Percentiles rank a stretch among this genome's conserved stretches.
phyloP scores from a whole-genome alignment of 306 rosid genomes.

The Oemleria cerasiformis region DNA sequence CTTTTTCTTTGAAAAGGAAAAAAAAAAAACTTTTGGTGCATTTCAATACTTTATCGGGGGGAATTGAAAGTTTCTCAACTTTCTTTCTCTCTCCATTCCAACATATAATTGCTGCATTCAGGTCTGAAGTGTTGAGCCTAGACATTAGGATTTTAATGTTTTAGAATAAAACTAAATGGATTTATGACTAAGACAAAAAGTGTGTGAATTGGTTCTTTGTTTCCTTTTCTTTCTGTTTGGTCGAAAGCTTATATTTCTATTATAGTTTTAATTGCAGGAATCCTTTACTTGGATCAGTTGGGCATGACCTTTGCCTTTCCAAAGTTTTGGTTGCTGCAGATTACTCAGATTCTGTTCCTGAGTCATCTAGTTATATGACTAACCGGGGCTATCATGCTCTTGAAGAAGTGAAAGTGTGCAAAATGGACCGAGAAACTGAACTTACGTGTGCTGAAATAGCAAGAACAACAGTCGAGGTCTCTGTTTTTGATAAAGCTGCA shows the following conservation, averaged over 20 bases:
- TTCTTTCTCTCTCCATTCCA: background rate
- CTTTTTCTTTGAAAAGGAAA: background rate
- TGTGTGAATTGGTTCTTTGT: background rate
- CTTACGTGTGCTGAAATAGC: slow-evolving; percentile 84
- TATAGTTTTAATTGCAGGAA: slow-evolving; percentile 55
- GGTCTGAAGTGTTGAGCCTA: background rate
- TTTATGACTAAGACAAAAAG: background rate
- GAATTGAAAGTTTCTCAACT: background rate
- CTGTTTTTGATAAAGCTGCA: slow-evolving; percentile 3
- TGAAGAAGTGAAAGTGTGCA: slow-evolving; percentile 67
- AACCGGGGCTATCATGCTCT: slow-evolving; percentile 80
- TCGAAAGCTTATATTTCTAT: background rate
- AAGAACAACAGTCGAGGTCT: slow-evolving; percentile 77
- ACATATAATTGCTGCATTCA: background rate
- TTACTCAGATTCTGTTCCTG: slow-evolving; percentile 83
- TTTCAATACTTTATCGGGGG: background rate
- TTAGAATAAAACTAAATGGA: background rate
- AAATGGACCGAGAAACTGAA: slow-evolving; percentile 50
- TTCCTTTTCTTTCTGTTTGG: background rate
- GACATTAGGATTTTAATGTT: background rate
- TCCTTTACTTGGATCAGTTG: slow-evolving; percentile 48
- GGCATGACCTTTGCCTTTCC: slow-evolving; percentile 62
- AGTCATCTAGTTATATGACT: slow-evolving; percentile 58
- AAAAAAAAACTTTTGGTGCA: background rate
- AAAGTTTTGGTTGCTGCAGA: slow-evolving; percentile 90